Base-by-base conservation (phyloP, 805 yeast species). In the Saccharomycopsis guyanensis region DNA sequence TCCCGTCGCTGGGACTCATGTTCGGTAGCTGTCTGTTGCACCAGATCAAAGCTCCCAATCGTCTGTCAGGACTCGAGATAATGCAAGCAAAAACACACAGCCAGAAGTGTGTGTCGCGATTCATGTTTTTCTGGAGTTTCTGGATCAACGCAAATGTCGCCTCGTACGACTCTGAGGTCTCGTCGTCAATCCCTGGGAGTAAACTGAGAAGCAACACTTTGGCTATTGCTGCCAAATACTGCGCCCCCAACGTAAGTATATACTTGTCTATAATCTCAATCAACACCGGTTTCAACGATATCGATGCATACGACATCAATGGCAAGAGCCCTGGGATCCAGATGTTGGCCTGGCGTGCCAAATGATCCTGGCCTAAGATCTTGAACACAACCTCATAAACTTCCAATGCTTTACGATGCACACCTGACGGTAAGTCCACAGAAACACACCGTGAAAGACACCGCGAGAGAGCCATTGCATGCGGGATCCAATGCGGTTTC, bases 261-360 rank as follows among this genome's bases (percentile, higher is more conserved):
- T 75, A 73, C 2, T 68, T 67, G 27, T 72, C 73, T 53, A 81
- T 78, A 1, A 91, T 63, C 20, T 75, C 75, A 15, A 91, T 70
- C 41, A 89, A 66, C 52, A 77, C 78, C 0, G 95, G 91, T 59
- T 85, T 88, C 38, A 91, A 91, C 55, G 84, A 84, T 59, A 88
- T 86, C 3, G 95, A 82, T 7, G 95, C 95, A 59, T 81, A 86
- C 13, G 93, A 76, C 75, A 91, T 76, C 45, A 93, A 66, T 0
- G 97, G 96, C 6, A 93, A 66, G n/a, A 93, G 62, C 0, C 97
- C 97, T 0, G 97, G 95, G 1, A 91, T 69, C 98, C 98, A 93
- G 1, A 82, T 64, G 35, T 72, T 68, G n/a, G 84, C 67, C 46
- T 77, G 74, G 8, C 64, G 51, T 38, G 82, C 75, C 31, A 86